A percentile compares a stretch with the other conserved stretches of the same genome.
phyloP scores from a whole-genome alignment of 305 asterid genomes.

The Petunia hybrid region DNA sequence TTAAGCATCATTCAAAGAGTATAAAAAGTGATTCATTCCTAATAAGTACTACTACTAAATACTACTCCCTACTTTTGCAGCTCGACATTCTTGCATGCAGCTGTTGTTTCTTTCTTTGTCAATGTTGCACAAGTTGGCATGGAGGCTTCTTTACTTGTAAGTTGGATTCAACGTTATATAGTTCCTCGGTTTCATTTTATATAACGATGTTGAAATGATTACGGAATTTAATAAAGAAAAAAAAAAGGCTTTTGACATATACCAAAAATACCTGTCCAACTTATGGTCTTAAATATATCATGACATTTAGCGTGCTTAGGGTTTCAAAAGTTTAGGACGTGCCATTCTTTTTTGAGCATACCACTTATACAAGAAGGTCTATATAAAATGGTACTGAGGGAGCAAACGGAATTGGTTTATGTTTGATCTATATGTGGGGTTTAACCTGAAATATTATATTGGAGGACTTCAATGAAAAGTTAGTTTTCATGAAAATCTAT shows the following conservation, averaged over 20 bases:
- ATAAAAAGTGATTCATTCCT: not conserved
- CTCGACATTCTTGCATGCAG: conserved; percentile 77
- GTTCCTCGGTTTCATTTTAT: not conserved
- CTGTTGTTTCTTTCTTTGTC: conserved; percentile 69
- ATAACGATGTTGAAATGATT: not conserved
- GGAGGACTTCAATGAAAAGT: not conserved
- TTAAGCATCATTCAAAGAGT: not conserved
- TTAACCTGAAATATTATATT: not conserved
- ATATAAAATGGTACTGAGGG: not conserved
- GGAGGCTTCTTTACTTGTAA: conserved; percentile 69
- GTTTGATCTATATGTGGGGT: not conserved
- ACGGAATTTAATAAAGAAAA: not conserved
- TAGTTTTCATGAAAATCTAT: conserved; percentile 8
- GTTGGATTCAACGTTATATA: not conserved
- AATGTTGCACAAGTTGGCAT: conserved; percentile 80
- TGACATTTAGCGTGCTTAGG: not conserved
- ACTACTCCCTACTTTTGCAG: conserved; percentile 46
- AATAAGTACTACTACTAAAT: not conserved
- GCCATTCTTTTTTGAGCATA: not conserved
- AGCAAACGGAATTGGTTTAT: not conserved
- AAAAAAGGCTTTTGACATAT: not conserved
- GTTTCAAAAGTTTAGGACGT: not conserved
- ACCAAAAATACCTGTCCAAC: not conserved
- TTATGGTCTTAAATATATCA: not conserved
- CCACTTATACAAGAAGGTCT: not conserved